phyloP scores from a whole-genome alignment of 345 rosid species.

The Cardamine resedifolia region DNA sequence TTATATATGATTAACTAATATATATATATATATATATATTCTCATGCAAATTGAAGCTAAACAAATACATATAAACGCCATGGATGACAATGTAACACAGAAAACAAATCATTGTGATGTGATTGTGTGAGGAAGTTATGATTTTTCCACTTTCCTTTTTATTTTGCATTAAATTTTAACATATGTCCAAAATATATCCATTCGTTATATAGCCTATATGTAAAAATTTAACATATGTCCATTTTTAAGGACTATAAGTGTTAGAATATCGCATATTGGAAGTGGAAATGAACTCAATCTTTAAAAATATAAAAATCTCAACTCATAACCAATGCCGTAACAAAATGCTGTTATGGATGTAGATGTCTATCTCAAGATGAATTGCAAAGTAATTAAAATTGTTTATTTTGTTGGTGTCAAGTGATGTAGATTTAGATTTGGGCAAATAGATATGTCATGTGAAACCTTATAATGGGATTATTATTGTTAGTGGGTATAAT shows the following conservation, averaged over 20 bases:
- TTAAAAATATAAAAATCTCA: not conserved
- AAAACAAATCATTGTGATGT: too few species aligned
- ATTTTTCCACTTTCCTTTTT: not conserved
- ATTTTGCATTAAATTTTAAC: not conserved
- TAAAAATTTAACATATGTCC: too few species aligned
- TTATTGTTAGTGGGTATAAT: not conserved
- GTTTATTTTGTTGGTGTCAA: not conserved
- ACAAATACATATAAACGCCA: not conserved
- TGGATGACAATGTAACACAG: not conserved
- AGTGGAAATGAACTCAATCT: not conserved
- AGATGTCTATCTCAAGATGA: not conserved
- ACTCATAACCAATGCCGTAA: not conserved
- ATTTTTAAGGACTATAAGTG: not conserved
- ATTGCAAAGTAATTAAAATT: not conserved
- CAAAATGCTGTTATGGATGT: not conserved
- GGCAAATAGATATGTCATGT: not conserved
- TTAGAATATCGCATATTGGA: not conserved
- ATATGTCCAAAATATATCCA: not conserved
- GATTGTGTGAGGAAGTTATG: too few species aligned
- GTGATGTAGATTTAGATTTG: not conserved
- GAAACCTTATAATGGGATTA: constrained; percentile 11
- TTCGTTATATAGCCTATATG: not conserved
- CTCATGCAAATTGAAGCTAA: too few species aligned
- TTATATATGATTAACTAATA: too few species aligned
- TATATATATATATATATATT: too few species aligned